Evolutionary conservation across 257 asterid species (phyloP), one percentile per base, ranked within the genome.

Genomic region (Solanum sejunctum): DNA sequence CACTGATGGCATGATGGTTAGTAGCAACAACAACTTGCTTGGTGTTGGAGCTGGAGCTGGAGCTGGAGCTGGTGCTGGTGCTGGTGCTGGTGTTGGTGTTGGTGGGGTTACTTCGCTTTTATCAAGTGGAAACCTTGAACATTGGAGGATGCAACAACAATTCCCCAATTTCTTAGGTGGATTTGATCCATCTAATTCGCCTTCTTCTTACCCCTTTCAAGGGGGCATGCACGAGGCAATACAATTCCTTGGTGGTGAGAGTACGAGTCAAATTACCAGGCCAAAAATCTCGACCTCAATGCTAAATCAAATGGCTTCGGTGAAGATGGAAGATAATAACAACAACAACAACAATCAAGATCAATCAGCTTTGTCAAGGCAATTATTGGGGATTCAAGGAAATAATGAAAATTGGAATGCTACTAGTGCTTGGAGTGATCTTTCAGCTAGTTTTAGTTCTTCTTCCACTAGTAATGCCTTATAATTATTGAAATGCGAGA

Each of bases 401-500:
- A 90, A 86, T 69, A 90, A 85, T 80, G 89, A 93, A 20, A 93
- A 90, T 79, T 94, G 97, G 92, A 91, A 91, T 86, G 52, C 81
- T 17, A 75, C 86, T 2, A 81, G 85, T 39, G 86, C 88, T 54
- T 96, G 98, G 99, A 93, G 92, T 0, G 97, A 96, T 70, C 91
- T 94, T 83, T 88, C 98, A n/a, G 84, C 84, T 8, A 89, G 92
- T 84, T 95, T 95, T 89, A 92, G 94, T 84, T 92, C 98, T 54
- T 90, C 96, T 78, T 92, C 99, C 1, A 89, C 96, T 23, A 92
- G 92, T 83, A 93, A 93, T 86, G 93, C 93, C 3, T 85, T 88
- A 83, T 94, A 89, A 86, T 67, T 21, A 86, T 67, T 28, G 20
- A 11, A 18, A 26, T 52, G 15, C 7, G 26, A 7, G 45, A 6